phyloP scores from a whole-genome alignment of 148 eudicot genomes.

The Chenopodium album region DNA sequence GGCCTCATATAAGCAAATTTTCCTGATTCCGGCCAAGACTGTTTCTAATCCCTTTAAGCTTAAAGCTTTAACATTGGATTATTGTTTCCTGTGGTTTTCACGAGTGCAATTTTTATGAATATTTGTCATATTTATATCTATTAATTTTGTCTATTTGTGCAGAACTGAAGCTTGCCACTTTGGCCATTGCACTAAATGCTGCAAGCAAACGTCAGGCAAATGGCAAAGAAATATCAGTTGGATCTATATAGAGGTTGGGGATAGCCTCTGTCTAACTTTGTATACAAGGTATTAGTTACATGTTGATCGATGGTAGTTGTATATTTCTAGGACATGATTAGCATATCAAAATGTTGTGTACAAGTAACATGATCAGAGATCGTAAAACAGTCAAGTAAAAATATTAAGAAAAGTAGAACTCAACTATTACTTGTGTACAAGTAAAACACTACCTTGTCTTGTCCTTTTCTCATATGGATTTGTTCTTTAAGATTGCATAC shows the following conservation, averaged over 20 bases:
- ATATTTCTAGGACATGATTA: not conserved
- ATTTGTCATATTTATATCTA: not conserved
- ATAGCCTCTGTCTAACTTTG: not conserved
- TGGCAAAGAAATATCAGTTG: not conserved
- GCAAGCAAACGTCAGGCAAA: not conserved
- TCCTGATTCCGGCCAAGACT: not conserved
- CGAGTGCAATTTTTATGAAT: not conserved
- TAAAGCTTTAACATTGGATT: not conserved
- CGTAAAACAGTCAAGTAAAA: not conserved
- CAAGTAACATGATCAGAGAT: not conserved
- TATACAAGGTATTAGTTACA: not conserved
- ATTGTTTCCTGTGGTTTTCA: not conserved
- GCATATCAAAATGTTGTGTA: not conserved
- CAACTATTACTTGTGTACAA: not conserved
- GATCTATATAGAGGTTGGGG: not conserved
- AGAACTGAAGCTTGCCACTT: not conserved
- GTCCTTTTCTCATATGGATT: not conserved
- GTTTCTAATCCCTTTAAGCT: not conserved
- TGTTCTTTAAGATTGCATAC: not conserved
- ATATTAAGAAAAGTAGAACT: not conserved
- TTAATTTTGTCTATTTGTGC: not conserved
- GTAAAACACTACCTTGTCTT: not conserved
- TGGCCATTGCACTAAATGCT: not conserved
- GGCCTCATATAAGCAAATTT: not conserved
- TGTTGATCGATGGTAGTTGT: not conserved